Percentiles rank a stretch among this genome's conserved stretches.
Evolutionary conservation across 352 stramenopile genomes (phyloP).

Genomic region (Globisporangium carolinianum): DNA sequence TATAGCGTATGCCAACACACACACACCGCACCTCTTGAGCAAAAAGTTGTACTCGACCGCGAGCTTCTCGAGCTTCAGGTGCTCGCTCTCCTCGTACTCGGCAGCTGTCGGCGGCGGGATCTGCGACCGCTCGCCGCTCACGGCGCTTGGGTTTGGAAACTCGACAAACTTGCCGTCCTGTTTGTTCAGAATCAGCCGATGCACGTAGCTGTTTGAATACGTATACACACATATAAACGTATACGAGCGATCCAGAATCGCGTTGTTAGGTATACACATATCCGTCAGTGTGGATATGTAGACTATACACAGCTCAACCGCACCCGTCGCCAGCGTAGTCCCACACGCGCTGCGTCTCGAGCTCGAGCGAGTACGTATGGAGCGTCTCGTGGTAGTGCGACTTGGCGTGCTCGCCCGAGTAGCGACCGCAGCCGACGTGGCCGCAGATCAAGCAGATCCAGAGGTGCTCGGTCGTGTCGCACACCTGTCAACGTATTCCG

Average conservation of each 20-base stretch:
- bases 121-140: constrained; percentile 66
- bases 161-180: constrained; percentile 95
- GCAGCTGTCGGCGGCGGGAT: constrained; percentile 49
- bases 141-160: constrained; percentile 81
- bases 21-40: constrained; percentile 76
- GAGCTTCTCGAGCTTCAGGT: constrained; percentile 94
- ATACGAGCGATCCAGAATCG: not conserved
- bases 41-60: constrained; percentile 95
- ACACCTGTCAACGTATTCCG: constrained; percentile 41
- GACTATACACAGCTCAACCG: constrained; percentile 37
- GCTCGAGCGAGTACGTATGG: constrained; percentile 94
- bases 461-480: constrained; percentile 89
- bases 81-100: constrained; percentile 89
- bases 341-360: constrained; percentile 95
- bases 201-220: constrained; percentile 43
- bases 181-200: constrained; percentile 86
- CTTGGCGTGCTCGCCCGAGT: constrained; percentile 93
- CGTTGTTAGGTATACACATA: too few relatives aligned
- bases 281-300: too few relatives aligned
- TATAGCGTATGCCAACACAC: not conserved
- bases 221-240: constrained; percentile 8
- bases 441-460: constrained; percentile 97
- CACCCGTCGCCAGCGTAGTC: constrained; percentile 91
- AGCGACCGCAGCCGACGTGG: constrained; percentile 94
- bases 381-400: constrained; percentile 91